phyloP scores from a whole-genome alignment of 208 protist genomes.

The Eutreptiella sp. region DNA sequence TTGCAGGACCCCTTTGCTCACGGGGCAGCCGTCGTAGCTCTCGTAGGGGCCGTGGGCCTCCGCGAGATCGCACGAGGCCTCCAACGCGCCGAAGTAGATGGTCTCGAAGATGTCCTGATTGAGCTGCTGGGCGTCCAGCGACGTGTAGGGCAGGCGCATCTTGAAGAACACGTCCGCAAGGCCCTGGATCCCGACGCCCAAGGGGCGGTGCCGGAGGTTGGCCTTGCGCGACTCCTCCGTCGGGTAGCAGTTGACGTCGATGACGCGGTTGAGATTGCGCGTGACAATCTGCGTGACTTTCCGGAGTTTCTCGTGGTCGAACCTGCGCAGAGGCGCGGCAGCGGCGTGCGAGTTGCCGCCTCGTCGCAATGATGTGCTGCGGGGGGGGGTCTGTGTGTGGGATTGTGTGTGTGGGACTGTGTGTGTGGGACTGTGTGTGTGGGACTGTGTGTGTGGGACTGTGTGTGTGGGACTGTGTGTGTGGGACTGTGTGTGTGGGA shows the following conservation, averaged over 20 bases:
- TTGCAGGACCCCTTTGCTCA: conserved; percentile 93
- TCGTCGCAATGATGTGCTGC: neutral
- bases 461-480: too few relatives aligned
- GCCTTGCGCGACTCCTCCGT: conserved; percentile 82
- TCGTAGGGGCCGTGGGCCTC: conserved; percentile 84
- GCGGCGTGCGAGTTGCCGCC: conserved; percentile 32
- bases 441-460: too few relatives aligned
- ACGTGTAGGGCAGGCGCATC: conserved; percentile 90
- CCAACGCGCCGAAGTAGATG: conserved; percentile 95
- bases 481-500: too few relatives aligned
- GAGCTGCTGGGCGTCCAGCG: conserved; percentile 70
- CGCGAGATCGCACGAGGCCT: conserved; percentile 80
- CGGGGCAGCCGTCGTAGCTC: conserved; percentile 86
- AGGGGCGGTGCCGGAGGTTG: conserved; percentile 94
- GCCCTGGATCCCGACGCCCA: conserved; percentile 98
- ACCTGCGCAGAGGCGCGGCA: too few relatives aligned
- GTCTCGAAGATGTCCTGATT: conserved; percentile 99
- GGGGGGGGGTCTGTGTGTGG: neutral
- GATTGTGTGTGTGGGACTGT: too few relatives aligned
- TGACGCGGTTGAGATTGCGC: conserved; percentile 96
- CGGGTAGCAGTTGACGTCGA: conserved; percentile 98
- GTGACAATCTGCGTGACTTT: conserved; percentile 85
- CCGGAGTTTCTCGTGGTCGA: conserved; percentile 79
- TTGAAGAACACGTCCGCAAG: conserved; percentile 95
- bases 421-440: too few relatives aligned